These are phyloP conservation scores for Mercurialis annua DNA, from an alignment of 345 rosid species.

Conservation along the genomic window DNA sequence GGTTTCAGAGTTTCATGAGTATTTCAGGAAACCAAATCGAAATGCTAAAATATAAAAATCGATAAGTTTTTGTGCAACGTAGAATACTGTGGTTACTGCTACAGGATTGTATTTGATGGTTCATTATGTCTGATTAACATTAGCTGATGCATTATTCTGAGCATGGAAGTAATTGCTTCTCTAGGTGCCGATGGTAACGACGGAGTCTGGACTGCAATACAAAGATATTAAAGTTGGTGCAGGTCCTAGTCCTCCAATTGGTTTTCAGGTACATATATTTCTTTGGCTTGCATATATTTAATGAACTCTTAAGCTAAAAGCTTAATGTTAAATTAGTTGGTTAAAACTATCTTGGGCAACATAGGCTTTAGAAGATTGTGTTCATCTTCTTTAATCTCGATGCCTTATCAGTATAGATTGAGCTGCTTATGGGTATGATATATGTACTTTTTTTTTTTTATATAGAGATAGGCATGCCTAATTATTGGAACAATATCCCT, in stretches of 20 bases:
- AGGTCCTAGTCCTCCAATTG: slow-evolving; percentile 88
- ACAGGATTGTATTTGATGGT: background rate
- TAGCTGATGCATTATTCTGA: background rate
- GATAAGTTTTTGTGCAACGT: too few relatives aligned
- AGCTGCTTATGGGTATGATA: too few relatives aligned
- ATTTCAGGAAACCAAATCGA: too few relatives aligned
- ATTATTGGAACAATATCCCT: background rate
- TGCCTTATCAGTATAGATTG: too few relatives aligned
- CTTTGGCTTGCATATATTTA: background rate
- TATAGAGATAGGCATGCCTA: background rate
- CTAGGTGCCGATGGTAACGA: slow-evolving; percentile 82
- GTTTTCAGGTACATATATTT: slow-evolving; percentile 62
- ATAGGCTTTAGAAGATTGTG: background rate
- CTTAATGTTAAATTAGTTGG: background rate
- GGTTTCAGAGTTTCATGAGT: too few relatives aligned
- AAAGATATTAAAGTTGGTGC: slow-evolving; percentile 84
- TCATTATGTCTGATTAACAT: background rate
- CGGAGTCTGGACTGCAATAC: slow-evolving; percentile 85
- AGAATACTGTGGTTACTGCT: too few relatives aligned
- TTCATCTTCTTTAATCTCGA: background rate
- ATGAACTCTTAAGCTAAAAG: too few relatives aligned
- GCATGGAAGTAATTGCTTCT: slow-evolving; percentile 11
- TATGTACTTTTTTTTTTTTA: too few relatives aligned
- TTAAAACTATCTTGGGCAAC: background rate
- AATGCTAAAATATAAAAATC: too few relatives aligned